phyloP scores from a whole-genome alignment of 495 filamentous ascomycete species.

The Cenococcum geophilum region DNA sequence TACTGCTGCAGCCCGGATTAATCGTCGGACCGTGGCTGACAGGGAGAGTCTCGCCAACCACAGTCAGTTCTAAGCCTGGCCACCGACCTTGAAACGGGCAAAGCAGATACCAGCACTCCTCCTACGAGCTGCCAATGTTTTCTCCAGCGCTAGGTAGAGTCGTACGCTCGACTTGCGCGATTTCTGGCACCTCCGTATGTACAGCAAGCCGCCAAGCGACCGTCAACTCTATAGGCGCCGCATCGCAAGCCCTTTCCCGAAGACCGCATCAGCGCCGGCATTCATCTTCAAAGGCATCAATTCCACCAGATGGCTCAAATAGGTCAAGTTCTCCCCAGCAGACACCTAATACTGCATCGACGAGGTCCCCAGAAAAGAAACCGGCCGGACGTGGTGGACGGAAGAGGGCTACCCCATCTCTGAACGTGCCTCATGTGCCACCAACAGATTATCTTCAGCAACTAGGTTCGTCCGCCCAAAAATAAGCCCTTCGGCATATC shows the following conservation, averaged over 20 bases:
- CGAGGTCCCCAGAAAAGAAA: slow-evolving; percentile 30
- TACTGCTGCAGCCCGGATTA: background rate
- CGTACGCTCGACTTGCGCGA: slow-evolving; percentile 23
- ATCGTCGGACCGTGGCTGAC: background rate
- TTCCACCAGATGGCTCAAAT: slow-evolving; percentile 26
- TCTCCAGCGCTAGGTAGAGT: slow-evolving; percentile 29
- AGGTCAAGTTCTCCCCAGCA: slow-evolving; percentile 23
- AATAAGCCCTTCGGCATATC: slow-evolving; percentile 19
- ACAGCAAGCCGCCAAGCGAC: slow-evolving; percentile 16
- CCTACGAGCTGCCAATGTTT: slow-evolving; percentile 28
- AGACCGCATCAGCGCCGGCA: slow-evolving; percentile 29
- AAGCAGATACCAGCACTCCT: slow-evolving; percentile 10
- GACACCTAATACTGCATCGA: slow-evolving; percentile 8
- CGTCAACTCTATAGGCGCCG: slow-evolving; percentile 9
- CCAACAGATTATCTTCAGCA: slow-evolving; percentile 72
- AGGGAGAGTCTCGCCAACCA: background rate
- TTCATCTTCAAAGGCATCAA: slow-evolving; percentile 35
- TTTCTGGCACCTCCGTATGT: slow-evolving; percentile 17
- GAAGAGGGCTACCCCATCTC: slow-evolving; percentile 38
- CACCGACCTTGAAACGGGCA: slow-evolving; percentile 7
- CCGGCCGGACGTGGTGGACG: slow-evolving; percentile 19
- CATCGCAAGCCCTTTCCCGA: slow-evolving; percentile 21
- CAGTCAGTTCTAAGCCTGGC: background rate
- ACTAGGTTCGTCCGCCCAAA: slow-evolving; percentile 51
- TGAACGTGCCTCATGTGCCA: slow-evolving; percentile 72